phyloP scores from a whole-genome alignment of 2,329 filamentous ascomycete genomes.

The Penicillium sp. region DNA sequence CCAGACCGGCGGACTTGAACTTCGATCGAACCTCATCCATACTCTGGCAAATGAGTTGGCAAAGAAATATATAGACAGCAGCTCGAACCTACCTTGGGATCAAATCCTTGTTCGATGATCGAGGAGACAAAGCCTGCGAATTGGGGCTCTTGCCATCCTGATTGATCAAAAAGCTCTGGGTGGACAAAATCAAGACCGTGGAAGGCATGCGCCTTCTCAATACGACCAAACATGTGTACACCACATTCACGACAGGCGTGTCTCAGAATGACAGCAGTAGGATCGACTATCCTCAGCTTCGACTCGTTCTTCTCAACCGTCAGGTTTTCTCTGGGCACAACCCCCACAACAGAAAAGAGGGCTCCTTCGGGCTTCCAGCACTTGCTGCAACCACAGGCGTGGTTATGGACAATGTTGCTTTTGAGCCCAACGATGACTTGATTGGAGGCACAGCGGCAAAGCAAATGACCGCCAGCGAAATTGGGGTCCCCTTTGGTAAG shows the following conservation, averaged over 20 bases:
- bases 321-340: slow-evolving; percentile 57
- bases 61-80: neutral
- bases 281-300: slow-evolving; percentile 59
- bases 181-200: slow-evolving; percentile 69
- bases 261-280: slow-evolving; percentile 58
- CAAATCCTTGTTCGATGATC: slow-evolving; percentile 66
- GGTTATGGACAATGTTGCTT: slow-evolving; percentile 64
- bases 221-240: slow-evolving; percentile 63
- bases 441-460: slow-evolving; percentile 57
- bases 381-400: slow-evolving; percentile 69
- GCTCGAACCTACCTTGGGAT: slow-evolving; percentile 37
- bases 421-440: slow-evolving; percentile 58
- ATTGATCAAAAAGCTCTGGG: slow-evolving; percentile 57
- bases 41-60: slow-evolving; percentile 16
- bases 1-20: slow-evolving; percentile 55
- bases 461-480: slow-evolving; percentile 60
- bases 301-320: slow-evolving; percentile 56
- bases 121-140: slow-evolving; percentile 68
- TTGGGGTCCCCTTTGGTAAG: slow-evolving; percentile 54
- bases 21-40: slow-evolving; percentile 56
- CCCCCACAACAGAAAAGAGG: slow-evolving; percentile 64
- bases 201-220: slow-evolving; percentile 64
- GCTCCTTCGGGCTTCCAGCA: slow-evolving; percentile 67
- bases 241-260: slow-evolving; percentile 62
- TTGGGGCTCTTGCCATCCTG: slow-evolving; percentile 70